Conservation (phyloP, 768 basidiomycete species). For the Boletus insuetus region DNA sequence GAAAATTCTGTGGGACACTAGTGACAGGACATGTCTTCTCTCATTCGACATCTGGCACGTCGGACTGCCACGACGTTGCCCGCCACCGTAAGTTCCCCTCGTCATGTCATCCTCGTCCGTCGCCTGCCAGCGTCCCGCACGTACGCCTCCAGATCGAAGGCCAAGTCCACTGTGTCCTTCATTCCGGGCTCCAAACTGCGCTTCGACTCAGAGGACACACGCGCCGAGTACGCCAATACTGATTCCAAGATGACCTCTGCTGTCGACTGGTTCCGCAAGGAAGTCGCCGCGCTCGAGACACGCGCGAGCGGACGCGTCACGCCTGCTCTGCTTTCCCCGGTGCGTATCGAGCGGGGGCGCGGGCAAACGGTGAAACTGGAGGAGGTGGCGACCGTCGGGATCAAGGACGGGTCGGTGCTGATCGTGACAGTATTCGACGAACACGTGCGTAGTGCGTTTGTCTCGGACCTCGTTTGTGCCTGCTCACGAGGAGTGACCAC, state of each 20-base stretch:
- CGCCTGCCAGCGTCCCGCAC: constrained; percentile 9
- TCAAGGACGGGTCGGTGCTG: constrained; percentile 72
- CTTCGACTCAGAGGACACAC: constrained; percentile 51
- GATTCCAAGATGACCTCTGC: constrained; percentile 61
- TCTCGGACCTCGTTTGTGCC: background rate
- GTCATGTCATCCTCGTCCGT: background rate
- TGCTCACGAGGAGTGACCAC: background rate
- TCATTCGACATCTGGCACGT: constrained; percentile 7
- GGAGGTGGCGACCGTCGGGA: constrained; percentile 77
- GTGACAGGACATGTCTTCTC: constrained; percentile 5
- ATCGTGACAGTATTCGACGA: constrained; percentile 79
- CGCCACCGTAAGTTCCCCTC: background rate
- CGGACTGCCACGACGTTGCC: background rate
- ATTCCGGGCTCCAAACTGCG: constrained; percentile 67
- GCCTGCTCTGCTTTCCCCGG: constrained; percentile 64
- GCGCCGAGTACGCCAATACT: constrained; percentile 58
- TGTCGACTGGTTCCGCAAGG: constrained; percentile 75
- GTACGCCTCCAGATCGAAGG: constrained; percentile 31
- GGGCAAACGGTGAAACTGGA: constrained; percentile 48
- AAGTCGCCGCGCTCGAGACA: constrained; percentile 67
- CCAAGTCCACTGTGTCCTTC: constrained; percentile 54
- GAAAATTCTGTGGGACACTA: too few species aligned
- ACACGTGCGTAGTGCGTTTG: constrained; percentile 46
- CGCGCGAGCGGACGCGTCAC: constrained; percentile 77
- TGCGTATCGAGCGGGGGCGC: constrained; percentile 52